These are phyloP conservation scores for Lippia alba DNA, from an alignment of 305 asterid species.

Conservation along the genomic window DNA sequence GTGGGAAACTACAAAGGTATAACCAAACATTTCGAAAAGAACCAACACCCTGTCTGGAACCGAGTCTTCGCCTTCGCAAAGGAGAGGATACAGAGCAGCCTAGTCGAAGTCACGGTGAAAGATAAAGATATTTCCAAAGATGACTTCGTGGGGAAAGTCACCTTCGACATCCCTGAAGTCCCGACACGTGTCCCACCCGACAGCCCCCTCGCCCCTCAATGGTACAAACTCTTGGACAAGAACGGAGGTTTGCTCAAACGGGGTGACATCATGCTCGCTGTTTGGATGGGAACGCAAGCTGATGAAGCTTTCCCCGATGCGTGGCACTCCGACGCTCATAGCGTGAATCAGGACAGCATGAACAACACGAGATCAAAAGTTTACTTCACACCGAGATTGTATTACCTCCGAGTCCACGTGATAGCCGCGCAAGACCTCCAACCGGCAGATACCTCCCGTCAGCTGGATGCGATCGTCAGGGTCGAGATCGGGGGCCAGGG, in stretches of 20 bases:
- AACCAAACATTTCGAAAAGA: conserved; percentile 77
- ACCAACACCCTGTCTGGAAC: conserved; percentile 76
- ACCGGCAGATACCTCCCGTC: conserved; percentile 60
- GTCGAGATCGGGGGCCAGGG: conserved; percentile 74
- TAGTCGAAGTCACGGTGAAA: conserved; percentile 69
- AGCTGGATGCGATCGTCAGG: conserved; percentile 59
- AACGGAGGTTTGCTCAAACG: conserved; percentile 56
- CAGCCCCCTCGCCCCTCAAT: conserved; percentile 92
- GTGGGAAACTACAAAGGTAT: conserved; percentile 88
- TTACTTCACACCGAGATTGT: conserved; percentile 77
- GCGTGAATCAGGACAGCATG: conserved; percentile 60
- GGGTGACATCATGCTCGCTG: conserved; percentile 91
- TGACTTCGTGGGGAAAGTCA: conserved; percentile 74
- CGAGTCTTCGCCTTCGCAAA: conserved; percentile 77
- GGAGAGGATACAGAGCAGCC: conserved; percentile 73
- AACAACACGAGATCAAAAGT: conserved; percentile 74
- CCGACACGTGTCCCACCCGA: conserved; percentile 84
- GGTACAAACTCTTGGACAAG: conserved; percentile 70
- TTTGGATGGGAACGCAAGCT: conserved; percentile 97
- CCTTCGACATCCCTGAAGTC: conserved; percentile 67
- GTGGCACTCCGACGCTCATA: conserved; percentile 91
- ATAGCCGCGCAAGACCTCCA: conserved; percentile 84
- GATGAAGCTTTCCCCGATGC: conserved; percentile 94
- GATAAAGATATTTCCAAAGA: conserved; percentile 82
- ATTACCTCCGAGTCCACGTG: conserved; percentile 77